Percentiles rank a stretch among this genome's conserved stretches.
These are phyloP conservation scores for Pyropia haitanensis DNA, from an alignment of 23 red algal genomes.

Conservation along the genomic window DNA sequence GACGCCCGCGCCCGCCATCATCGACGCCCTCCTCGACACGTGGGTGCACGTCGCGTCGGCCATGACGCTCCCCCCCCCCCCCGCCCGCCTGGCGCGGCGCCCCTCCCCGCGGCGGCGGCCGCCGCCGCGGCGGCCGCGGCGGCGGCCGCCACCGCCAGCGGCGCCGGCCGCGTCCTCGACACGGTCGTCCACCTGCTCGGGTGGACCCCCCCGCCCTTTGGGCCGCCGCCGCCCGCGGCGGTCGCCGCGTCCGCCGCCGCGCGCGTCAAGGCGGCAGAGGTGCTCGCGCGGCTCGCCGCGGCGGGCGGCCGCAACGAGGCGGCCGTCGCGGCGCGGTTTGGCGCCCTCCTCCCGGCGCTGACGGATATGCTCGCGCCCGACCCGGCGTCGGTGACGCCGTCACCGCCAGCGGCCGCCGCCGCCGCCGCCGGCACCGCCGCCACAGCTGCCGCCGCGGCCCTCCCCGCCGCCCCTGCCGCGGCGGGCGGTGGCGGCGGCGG, in stretches of 20 bases:
- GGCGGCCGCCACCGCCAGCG: constrained; percentile 12
- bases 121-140: neutral
- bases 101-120: neutral
- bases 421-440: neutral
- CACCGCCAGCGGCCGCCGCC: neutral
- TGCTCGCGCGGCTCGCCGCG: constrained; percentile 63
- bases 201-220: too few relatives aligned
- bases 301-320: constrained; percentile 74
- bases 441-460: too few relatives aligned
- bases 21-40: constrained; percentile 69
- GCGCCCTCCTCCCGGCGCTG: constrained; percentile 53
- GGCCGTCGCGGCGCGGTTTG: constrained; percentile 51
- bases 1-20: constrained; percentile 24
- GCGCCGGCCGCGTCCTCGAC: constrained; percentile 29
- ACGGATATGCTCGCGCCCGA: constrained; percentile 57
- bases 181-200: constrained; percentile 56
- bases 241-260: constrained; percentile 21
- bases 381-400: neutral
- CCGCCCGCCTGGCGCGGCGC: too few relatives aligned
- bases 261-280: constrained; percentile 75
- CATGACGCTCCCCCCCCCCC: constrained; percentile 5
- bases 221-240: constrained; percentile 6
- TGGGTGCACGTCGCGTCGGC: constrained; percentile 70
- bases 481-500: too few relatives aligned
- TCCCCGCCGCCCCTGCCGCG: too few relatives aligned